Conservation (phyloP, 2,329 filamentous ascomycete genomes). For the Myriosclerotinia duriaeana region DNA sequence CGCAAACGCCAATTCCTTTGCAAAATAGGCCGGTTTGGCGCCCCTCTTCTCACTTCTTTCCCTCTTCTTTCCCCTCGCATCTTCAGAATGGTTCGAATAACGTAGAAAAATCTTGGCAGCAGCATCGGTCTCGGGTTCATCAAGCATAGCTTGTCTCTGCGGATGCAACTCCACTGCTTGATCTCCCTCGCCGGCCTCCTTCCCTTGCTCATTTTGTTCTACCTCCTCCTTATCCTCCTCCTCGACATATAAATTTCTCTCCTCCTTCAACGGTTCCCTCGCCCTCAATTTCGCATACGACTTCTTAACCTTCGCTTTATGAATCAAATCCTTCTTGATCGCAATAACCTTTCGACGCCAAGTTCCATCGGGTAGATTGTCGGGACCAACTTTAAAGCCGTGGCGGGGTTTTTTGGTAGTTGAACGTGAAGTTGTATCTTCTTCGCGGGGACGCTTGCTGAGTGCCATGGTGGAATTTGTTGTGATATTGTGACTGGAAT, state of each 20-base stretch:
- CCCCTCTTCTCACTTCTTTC: slow-evolving; percentile 26
- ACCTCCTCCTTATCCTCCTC: background rate
- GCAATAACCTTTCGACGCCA: slow-evolving; percentile 86
- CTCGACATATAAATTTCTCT: slow-evolving; percentile 14
- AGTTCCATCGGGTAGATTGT: slow-evolving; percentile 85
- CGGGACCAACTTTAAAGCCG: slow-evolving; percentile 83
- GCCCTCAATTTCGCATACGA: slow-evolving; percentile 85
- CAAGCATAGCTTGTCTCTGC: slow-evolving; percentile 58
- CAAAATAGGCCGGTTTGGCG: slow-evolving; percentile 42
- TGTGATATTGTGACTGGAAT: background rate
- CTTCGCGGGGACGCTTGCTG: slow-evolving; percentile 54
- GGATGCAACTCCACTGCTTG: slow-evolving; percentile 55
- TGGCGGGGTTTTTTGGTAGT: slow-evolving; percentile 57
- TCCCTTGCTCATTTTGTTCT: background rate
- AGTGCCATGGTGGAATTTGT: slow-evolving; percentile 50
- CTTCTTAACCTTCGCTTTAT: slow-evolving; percentile 92
- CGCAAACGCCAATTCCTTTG: slow-evolving; percentile 43
- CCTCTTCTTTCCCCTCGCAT: background rate
- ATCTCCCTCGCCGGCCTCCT: background rate
- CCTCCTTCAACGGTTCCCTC: slow-evolving; percentile 30
- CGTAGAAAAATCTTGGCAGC: slow-evolving; percentile 21
- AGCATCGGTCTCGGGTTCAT: slow-evolving; percentile 42
- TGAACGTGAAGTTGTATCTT: slow-evolving; percentile 42
- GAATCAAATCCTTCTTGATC: slow-evolving; percentile 85
- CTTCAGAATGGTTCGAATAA: slow-evolving; percentile 6